Base-by-base conservation (phyloP, 2,329 filamentous ascomycete genomes). In the Fusarium sacchari region DNA sequence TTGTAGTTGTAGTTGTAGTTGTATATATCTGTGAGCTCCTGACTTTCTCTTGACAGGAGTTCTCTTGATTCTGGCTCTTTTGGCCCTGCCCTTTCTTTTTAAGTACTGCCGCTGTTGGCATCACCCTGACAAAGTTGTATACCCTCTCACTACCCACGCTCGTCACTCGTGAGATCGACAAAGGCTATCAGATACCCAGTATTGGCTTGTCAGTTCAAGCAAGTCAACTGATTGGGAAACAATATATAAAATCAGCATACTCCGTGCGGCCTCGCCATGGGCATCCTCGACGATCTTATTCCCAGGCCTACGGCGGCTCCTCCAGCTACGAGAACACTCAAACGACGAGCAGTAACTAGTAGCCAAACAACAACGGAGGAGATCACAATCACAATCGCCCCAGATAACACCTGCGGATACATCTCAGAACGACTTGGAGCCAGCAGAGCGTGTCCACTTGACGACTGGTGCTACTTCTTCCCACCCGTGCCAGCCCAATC, bases 391-490 rank as follows among this genome's bases (percentile, higher is more conserved):
- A 53, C 58, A 4, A 50, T 59, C 13, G 69, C 57, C 4, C 63
- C 69, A 4, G 53, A 72, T 24, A 52, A 34, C n/a, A 42, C 57
- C 32, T 72, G 69, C 14, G 69, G 69, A 15, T 72, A 34, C 43
- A 64, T 72, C 17, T 72, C 68, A 14, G 68, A 63, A 50, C 42
- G 52, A 26, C 32, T 55, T 9, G 63, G 69, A 9, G 69, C 63
- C 37, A 60, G 43, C 30, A 58, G 52, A 47, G 68, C 17, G 11
- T 72, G 68, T 32, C 24, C 68, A 6, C 12, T n/a, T 5, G 18
- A 46, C 9, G 37, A 60, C 32, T 30, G 28, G 43, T 72, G 63
- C 46, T 53, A 58, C 32, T 58, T 71, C 32, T 56, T 53, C 22
- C 67, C 46, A 20, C n/a, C 67, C 12, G 34, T 46, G 9, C 20